These are phyloP conservation scores for Pythium apleroticum DNA, from an alignment of 352 stramenopile species.

Conservation along the genomic window DNA sequence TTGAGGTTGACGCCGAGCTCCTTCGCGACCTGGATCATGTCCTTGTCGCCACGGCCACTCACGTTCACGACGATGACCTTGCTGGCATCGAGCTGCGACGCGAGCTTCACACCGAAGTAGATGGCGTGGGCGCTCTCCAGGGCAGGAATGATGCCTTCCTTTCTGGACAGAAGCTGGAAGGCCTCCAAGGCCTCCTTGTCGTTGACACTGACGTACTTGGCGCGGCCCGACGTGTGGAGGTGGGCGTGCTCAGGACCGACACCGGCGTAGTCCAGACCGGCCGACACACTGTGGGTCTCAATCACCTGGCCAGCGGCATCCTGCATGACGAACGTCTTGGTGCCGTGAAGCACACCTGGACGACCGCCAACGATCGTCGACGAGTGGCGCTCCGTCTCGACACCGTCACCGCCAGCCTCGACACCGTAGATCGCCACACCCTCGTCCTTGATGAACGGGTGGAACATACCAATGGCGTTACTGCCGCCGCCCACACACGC, in stretches of 20 bases:
- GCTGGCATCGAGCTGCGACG: conserved; percentile 81
- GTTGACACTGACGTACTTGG: conserved; percentile 96
- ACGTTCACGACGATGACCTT: conserved; percentile 98
- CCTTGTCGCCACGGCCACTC: conserved; percentile 98
- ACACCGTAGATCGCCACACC: conserved; percentile 94
- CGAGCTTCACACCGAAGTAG: conserved; percentile 93
- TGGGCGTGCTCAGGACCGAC: conserved; percentile 97
- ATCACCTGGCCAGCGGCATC: conserved; percentile 93
- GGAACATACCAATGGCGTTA: conserved; percentile 99
- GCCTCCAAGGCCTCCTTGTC: conserved; percentile 96
- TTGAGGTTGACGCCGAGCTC: conserved; percentile 93
- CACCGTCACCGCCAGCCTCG: conserved; percentile 95
- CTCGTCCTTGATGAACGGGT: conserved; percentile 95
- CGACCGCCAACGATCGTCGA: conserved; percentile 94
- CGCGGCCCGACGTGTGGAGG: conserved; percentile 95
- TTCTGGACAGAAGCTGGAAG: conserved; percentile 94
- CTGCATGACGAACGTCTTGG: conserved; percentile 98
- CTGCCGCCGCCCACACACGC: conserved; percentile 97
- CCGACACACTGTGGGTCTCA: conserved; percentile 95
- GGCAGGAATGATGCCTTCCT: conserved; percentile 98
- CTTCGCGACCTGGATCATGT: conserved; percentile 98
- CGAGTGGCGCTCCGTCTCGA: conserved; percentile 89
- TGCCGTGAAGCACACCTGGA: conserved; percentile 96
- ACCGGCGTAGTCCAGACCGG: conserved; percentile 97
- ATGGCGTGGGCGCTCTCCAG: conserved; percentile 97